These are phyloP conservation scores for Aureobasidium namibiae DNA, from an alignment of 2,329 filamentous ascomycete genomes.

Conservation along the genomic window DNA sequence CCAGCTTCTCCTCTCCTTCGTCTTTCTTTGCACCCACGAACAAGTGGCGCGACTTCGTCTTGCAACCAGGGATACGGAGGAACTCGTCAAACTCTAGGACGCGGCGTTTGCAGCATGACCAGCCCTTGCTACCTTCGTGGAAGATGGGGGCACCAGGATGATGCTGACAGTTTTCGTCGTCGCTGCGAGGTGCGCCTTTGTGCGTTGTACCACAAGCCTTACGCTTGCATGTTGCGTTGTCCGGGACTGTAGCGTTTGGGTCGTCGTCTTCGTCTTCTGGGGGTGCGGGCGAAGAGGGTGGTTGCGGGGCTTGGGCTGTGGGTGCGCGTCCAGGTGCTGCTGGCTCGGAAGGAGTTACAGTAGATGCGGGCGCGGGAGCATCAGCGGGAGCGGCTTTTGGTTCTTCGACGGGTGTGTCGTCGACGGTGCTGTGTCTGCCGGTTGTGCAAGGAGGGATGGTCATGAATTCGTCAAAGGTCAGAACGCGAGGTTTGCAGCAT, in stretches of 20 bases:
- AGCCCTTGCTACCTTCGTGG: slow-evolving; percentile 97
- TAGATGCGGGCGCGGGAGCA: background rate
- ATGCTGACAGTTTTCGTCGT: slow-evolving; percentile 71
- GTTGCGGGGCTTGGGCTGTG: slow-evolving; percentile 16
- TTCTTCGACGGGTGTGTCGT: slow-evolving; percentile 48
- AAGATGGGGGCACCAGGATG: slow-evolving; percentile 90
- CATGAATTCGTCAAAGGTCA: slow-evolving; percentile 98
- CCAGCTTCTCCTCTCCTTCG: slow-evolving; percentile 64
- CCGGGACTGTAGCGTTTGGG: slow-evolving; percentile 60
- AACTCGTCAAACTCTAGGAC: slow-evolving; percentile 98
- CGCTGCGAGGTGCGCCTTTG: slow-evolving; percentile 50
- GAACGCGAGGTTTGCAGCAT: slow-evolving; percentile 93
- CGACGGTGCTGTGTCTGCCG: slow-evolving; percentile 84
- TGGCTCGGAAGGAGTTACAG: background rate
- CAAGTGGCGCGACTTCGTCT: slow-evolving; percentile 70
- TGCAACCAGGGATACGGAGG: slow-evolving; percentile 88
- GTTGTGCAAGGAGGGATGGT: slow-evolving; percentile 84
- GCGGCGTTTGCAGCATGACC: slow-evolving; percentile 89
- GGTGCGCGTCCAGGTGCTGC: slow-evolving; percentile 4
- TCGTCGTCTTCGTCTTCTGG: slow-evolving; percentile 82
- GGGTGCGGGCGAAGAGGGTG: slow-evolving; percentile 44
- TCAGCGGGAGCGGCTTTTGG: slow-evolving; percentile 17
- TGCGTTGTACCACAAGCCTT: slow-evolving; percentile 64
- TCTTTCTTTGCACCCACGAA: slow-evolving; percentile 66
- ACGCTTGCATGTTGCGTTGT: slow-evolving; percentile 68